Evolutionary conservation across 352 stramenopile genomes (phyloP), one percentile per base, ranked within the genome.

Genomic region (Phytophthora litchii): DNA sequence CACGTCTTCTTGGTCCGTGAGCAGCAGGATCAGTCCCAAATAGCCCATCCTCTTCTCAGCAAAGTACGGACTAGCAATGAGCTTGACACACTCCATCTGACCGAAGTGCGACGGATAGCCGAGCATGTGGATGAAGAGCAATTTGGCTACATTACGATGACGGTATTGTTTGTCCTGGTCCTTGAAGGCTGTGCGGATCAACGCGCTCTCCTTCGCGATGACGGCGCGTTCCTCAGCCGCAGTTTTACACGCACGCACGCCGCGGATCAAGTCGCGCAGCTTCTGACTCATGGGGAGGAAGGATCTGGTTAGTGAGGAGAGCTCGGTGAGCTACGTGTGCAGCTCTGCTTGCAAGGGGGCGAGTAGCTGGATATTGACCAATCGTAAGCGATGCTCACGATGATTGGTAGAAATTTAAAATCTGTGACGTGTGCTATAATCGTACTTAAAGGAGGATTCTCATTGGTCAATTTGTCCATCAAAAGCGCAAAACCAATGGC

Each of bases 111-210:
- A 99, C 45, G 97, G 96, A 74, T 99, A 99, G n/a, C 97, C 97
- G 19, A 99, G 82, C 97, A 99, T 99, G 85, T 99, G 97, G 78
- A 99, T 99, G 74, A 99, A 99, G 3, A 99, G 81, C 54, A 99
- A 79, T 72, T 99, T 99, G 40, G 97, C 97, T 40, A 99, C 97
- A 74, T 99, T 99, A 38, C 97, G 93, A 75, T 99, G 96, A 45
- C 95, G 92, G 81, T 98, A 98, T 69, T 98, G 91, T 70, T 90
- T 97, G 74, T 97, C 90, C 57, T 98, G 89, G 54, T 99, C 97
- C 63, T 98, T 98, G 78, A 99, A 99, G 9, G 97, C 97, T 19
- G 97, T 99, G 61, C 98, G 93, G 72, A 99, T 99, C 41, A 99
- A 88, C 32, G 97, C 97, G 60, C 92, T 98, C 78, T 99, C 97